A percentile compares a stretch with the other conserved stretches of the same genome.
Evolutionary conservation across 306 rosid species (phyloP).

Genomic region (Castanea sativa): DNA sequence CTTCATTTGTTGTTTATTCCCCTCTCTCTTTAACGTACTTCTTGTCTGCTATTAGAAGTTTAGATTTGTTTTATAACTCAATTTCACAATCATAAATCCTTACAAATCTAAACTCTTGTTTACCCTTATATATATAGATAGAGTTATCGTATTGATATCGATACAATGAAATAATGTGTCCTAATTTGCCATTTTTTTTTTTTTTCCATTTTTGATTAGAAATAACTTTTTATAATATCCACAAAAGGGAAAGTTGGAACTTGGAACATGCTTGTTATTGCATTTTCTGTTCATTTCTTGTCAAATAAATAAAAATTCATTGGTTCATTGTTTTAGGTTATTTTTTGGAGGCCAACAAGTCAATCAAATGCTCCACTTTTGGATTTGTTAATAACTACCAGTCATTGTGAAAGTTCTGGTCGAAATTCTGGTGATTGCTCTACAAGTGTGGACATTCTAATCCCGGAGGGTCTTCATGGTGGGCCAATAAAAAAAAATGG

Average conservation of each 20-base stretch:
- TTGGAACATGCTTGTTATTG: not conserved
- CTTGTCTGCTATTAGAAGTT: not conserved
- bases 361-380: constrained; percentile 2
- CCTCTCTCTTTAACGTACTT: not conserved
- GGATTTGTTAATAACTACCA: not conserved
- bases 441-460: no score
- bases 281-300: constrained; percentile 10
- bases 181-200: not conserved
- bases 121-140: not conserved
- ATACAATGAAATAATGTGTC: not conserved
- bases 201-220: not conserved
- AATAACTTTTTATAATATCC: not conserved
- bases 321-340: constrained; percentile 9
- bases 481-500: no score
- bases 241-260: not conserved
- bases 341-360: constrained; percentile 1
- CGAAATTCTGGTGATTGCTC: no score
- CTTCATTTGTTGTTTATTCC: not conserved
- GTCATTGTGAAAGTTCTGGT: no score
- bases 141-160: not conserved
- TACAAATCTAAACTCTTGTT: not conserved
- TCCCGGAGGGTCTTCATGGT: no score
- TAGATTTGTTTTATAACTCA: not conserved
- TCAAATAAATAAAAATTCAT: not conserved
- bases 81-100: not conserved